Percentiles rank a stretch among this genome's conserved stretches.
Evolutionary conservation across 345 rosid species (phyloP).

Genomic region (Lepidium africanum): DNA sequence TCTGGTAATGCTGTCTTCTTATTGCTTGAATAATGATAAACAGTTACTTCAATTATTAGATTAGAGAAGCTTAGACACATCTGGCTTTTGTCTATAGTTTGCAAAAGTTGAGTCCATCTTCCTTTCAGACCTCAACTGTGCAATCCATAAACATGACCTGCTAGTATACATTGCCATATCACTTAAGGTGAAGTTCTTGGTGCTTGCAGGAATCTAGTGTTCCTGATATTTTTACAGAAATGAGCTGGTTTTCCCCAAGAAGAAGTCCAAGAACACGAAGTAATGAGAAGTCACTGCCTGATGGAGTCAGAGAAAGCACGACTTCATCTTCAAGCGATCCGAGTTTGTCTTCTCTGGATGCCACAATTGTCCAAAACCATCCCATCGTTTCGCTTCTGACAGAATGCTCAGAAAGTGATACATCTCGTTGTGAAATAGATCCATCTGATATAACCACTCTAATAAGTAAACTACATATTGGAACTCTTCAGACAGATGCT

Average conservation of each 20-base stretch:
- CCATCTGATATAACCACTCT: constrained; percentile 34
- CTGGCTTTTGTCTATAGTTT: neutral
- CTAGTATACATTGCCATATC: neutral
- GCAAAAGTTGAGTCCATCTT: neutral
- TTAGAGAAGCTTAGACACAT: neutral
- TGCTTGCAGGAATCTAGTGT: constrained; percentile 33
- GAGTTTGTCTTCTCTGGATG: constrained; percentile 16
- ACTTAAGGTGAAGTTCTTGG: neutral
- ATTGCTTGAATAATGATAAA: neutral
- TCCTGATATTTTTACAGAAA: constrained; percentile 34
- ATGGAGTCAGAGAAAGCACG: constrained; percentile 15
- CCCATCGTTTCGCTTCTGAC: constrained; percentile 40
- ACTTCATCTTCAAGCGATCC: constrained; percentile 26
- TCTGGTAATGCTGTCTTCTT: constrained; percentile 43
- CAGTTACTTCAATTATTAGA: neutral
- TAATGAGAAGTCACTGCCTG: constrained; percentile 32
- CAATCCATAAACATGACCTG: neutral
- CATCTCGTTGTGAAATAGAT: constrained; percentile 1
- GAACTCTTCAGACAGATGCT: constrained; percentile 31
- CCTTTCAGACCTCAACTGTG: neutral
- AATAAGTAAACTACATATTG: constrained; percentile 32
- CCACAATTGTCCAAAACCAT: constrained; percentile 21
- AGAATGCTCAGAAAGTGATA: constrained; percentile 14
- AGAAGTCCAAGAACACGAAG: constrained; percentile 52
- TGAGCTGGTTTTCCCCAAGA: constrained; percentile 49